These are phyloP conservation scores for Chalaropsis thielavioides DNA, from an alignment of 2,329 filamentous ascomycete species.

Conservation along the genomic window DNA sequence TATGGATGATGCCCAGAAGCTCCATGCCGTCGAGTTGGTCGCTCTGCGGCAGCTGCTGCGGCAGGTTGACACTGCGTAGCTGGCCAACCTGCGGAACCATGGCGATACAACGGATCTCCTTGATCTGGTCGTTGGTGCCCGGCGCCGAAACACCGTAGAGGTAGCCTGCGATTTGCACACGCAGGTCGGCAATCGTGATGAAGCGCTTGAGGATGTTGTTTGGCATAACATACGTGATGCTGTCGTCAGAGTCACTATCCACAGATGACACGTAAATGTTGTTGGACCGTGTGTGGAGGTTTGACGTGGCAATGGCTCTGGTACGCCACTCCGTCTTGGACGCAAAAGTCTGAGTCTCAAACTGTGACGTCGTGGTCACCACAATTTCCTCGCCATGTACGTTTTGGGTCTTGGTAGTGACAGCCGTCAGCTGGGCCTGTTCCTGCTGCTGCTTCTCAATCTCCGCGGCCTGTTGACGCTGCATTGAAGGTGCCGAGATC, in stretches of 20 bases:
- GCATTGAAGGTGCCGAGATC: conserved; percentile 93
- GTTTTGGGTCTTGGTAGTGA: conserved; percentile 97
- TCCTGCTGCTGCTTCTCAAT: conserved; percentile 99
- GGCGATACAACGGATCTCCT: conserved; percentile 91
- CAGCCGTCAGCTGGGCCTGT: conserved; percentile 87
- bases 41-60: conserved; percentile 79
- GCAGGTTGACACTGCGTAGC: conserved; percentile 79
- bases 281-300: conserved; percentile 83
- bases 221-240: conserved; percentile 90
- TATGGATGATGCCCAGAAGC: conserved; percentile 89
- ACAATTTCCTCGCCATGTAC: conserved; percentile 95
- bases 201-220: conserved; percentile 98
- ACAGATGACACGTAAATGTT: conserved; percentile 98
- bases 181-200: conserved; percentile 90
- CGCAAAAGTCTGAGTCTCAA: conserved; percentile 92
- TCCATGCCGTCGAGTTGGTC: conserved; percentile 78
- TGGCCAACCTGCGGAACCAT: conserved; percentile 96
- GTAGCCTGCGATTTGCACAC: conserved; percentile 92
- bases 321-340: conserved; percentile 99
- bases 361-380: conserved; percentile 93
- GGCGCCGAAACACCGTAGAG: conserved; percentile 84
- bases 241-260: conserved; percentile 73
- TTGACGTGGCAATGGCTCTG: conserved; percentile 88
- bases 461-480: conserved; percentile 93
- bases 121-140: conserved; percentile 93